These are phyloP conservation scores for Coemansia sp. DNA, from an alignment of 192 early-diverging fungal genomes.

Conservation along the genomic window DNA sequence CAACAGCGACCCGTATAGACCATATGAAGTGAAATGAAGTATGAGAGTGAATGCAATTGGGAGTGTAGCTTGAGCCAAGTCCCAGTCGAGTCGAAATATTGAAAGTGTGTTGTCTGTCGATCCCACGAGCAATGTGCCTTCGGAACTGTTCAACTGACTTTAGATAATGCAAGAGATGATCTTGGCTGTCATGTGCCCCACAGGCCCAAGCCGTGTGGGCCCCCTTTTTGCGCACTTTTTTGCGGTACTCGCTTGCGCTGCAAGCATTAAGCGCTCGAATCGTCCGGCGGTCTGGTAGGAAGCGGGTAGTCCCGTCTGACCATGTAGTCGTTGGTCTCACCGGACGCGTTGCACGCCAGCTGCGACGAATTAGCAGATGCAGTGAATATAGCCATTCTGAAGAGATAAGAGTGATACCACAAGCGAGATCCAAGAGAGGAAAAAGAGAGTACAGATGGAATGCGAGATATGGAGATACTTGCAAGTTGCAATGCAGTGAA, in stretches of 20 bases:
- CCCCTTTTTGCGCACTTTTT: not conserved
- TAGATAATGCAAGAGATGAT: too few species aligned
- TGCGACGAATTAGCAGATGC: not conserved
- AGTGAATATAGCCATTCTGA: not conserved
- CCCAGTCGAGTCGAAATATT: too few species aligned
- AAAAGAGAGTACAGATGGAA: not conserved
- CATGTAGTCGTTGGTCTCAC: not conserved
- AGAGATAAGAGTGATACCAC: not conserved
- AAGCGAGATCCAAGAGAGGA: not conserved
- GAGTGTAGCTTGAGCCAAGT: too few species aligned
- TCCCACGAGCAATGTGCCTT: too few species aligned
- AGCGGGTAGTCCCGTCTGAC: conserved; percentile 33
- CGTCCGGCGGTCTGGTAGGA: conserved; percentile 39
- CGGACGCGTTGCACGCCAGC: not conserved
- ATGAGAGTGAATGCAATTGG: too few species aligned
- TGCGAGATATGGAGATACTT: not conserved
- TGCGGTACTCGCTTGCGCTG: not conserved
- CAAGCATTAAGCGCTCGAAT: conserved; percentile 5
- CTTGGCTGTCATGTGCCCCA: too few species aligned
- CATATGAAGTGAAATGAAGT: too few species aligned
- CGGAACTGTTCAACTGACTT: too few species aligned
- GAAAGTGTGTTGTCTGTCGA: too few species aligned
- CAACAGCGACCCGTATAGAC: too few species aligned
- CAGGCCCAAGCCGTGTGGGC: not conserved
- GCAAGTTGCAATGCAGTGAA: not conserved